Evolutionary conservation across 2,329 filamentous ascomycete genomes (phyloP), one percentile per base, ranked within the genome.

Genomic region (Neonectria neomacrospora): DNA sequence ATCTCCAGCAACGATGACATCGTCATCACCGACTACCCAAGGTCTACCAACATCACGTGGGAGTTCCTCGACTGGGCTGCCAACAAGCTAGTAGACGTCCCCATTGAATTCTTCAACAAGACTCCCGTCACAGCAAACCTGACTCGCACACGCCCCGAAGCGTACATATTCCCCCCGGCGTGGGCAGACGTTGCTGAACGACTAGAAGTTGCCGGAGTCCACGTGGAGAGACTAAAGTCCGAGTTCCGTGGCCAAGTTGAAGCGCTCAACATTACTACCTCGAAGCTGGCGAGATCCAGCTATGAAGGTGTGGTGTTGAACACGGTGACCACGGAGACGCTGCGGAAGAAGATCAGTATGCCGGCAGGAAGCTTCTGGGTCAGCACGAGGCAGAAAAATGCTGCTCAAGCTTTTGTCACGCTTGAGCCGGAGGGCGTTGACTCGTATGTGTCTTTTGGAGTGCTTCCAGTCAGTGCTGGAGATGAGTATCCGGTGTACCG

Each of bases 401-500:
- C 73, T 0, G 73, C 67, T 0, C 67, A 72, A 16, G 73, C 71
- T 0, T 75, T 75, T 1, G 65, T 70, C 2, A 65, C 71, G 3
- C 62, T 75, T 12, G 73, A 75, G 54, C 73, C 73, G 0, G 73
- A 75, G 55, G 70, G 67, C 9, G 66, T 72, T 3, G 73, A 75
- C 32, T 71, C 67, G 0, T 75, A 73, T 39, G 66, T 67, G 1
- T 69, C 67, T 0, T 75, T 75, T 1, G 71, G 69, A 16, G 68
- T 75, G 0, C 18, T 75, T 3, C 73, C 72, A 0, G 67, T 74
- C 0, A 64, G 51, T 11, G 63, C 32, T 2, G 73, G 73, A 1
- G 70, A 74, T 5, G 73, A 75, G 45, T 75, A 75, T 23, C 73
- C 73, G 3, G 68, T 76, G 0, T 76, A 74, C 39, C 68, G 73